Evolutionary conservation across 495 filamentous ascomycete genomes (phyloP), one percentile per base, ranked within the genome.

Genomic region (Peziza echinospora): DNA sequence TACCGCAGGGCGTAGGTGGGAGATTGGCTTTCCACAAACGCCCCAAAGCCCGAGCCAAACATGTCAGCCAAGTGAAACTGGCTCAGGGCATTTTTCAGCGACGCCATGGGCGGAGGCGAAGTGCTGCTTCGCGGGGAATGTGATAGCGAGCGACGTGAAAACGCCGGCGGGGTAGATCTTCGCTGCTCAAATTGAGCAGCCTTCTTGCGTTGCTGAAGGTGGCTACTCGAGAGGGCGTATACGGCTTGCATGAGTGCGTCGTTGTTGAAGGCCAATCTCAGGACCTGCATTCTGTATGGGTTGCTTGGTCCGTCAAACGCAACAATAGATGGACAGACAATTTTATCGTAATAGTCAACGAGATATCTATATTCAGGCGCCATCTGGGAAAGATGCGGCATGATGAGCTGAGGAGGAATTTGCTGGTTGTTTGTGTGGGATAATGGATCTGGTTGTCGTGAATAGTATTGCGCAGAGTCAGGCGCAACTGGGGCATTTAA

Each of bases 191-290:
- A 34, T 9, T 47, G 39, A 13, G 44, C 16, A 47, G 49, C 45
- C 21, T 39, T 57, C 58, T 43, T 65, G 50, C 64, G 62, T 59
- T 46, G 65, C 54, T 58, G 52, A 39, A 93, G 64, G 57, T 96
- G 93, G 62, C 84, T 92, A 2, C 80, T 77, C 1, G 85, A 72
- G 13, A 96, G 68, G 5, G 87, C 85, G 50, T 86, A 89, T 57
- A 96, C 84, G 13, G 87, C 86, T 60, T 93, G 83, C 56, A 87
- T 82, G 19, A 94, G 63, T 51, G 83, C 84, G 54, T 77, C 74
- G 60, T 82, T 93, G 24, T 72, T 67, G 42, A 77, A 68, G 16
- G 84, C 82, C 30, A 94, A 69, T 19, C 74, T 77, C 26, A 93
- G 68, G 39, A 96, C 76, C 50, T 91, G 78, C 44, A 77, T 77